phyloP scores from a whole-genome alignment of 164 flowering plant genomes.

The Annona squamosa region DNA sequence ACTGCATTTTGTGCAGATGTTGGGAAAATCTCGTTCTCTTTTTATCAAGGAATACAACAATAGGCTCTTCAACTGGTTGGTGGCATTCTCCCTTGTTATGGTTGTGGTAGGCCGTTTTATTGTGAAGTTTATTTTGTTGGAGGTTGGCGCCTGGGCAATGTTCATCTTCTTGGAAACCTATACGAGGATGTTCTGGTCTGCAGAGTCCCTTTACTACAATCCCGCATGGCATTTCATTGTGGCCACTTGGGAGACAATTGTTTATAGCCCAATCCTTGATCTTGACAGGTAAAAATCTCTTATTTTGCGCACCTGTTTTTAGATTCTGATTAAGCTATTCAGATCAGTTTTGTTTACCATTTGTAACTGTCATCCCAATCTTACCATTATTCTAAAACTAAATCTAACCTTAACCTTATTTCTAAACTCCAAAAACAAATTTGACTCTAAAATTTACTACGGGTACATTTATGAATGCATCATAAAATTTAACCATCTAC shows the following conservation, averaged over 20 bases:
- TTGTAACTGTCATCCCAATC: neutral
- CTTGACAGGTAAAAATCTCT: slow-evolving; percentile 70
- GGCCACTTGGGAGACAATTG: slow-evolving; percentile 82
- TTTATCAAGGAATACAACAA: slow-evolving; percentile 95
- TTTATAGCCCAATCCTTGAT: slow-evolving; percentile 91
- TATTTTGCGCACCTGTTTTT: neutral
- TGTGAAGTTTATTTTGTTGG: slow-evolving; percentile 67
- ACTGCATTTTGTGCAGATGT: slow-evolving; percentile 60
- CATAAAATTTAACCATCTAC: too few species aligned
- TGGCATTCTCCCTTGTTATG: slow-evolving; percentile 93
- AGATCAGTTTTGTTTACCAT: neutral
- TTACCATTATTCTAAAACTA: too few species aligned
- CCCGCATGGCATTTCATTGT: slow-evolving; percentile 92
- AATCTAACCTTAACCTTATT: too few species aligned
- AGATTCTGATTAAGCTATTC: neutral
- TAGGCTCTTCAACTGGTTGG: slow-evolving; percentile 98
- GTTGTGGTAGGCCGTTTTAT: slow-evolving; percentile 92
- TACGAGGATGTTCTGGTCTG: slow-evolving; percentile 97
- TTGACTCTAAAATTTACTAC: too few species aligned
- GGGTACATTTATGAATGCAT: too few species aligned
- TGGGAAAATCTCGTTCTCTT: slow-evolving; percentile 67
- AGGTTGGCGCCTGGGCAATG: slow-evolving; percentile 86
- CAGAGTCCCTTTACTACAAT: slow-evolving; percentile 93
- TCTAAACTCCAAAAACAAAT: too few species aligned
- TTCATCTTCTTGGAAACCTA: slow-evolving; percentile 92